Base-by-base conservation (phyloP, 1,284 basidiomycete genomes). In the Rhodotorula sp. region DNA sequence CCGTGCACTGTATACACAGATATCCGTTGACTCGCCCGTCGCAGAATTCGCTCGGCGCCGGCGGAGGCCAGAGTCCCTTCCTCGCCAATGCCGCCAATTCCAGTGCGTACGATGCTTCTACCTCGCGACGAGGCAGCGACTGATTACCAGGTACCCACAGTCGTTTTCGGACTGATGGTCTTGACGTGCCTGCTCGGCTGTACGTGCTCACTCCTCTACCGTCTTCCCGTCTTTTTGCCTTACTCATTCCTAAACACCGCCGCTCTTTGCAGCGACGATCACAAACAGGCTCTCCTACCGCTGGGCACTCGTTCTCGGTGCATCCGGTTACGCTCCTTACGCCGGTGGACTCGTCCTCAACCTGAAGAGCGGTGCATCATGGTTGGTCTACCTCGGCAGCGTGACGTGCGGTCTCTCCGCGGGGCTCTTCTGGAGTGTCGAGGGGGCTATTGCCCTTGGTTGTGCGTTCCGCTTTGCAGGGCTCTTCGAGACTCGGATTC, bases 1-100 rank as follows among this genome's bases (percentile, higher is more conserved):
- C 13, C 8, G 26, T 13, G 3, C 51, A 26, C 5, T 5, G 24
- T 34, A n/a, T 28, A 8, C n/a, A 28, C 15, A 47, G n/a, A n/a
- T 48, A 15, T 22, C 20, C 4, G 16, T 30, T 62, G 34, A 34
- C 34, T 10, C 34, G 34, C 51, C 51, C 15, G 9, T 7, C 51
- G 26, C 26, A 28, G 62, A 57, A 37, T 10, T 11, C 62, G 16
- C 48, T 54, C 37, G 63, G 60, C 2, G 79, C 76, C 1, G 79
- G 78, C n/a, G 78, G 78, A 2, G 62, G 64, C 7, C 71, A 76
- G 31, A 54, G 69, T 9, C 74, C 75, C 0, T 67, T 47, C 24
- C 73, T 79, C 34, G 80, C 80, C 54, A 80, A 81, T 44, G 80
- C 79, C 4, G 80, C 78, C 62, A 81, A 81, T 61, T 73, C 77